These are phyloP conservation scores for Citrus cavaleriei DNA, from an alignment of 345 rosid species.

Conservation along the genomic window DNA sequence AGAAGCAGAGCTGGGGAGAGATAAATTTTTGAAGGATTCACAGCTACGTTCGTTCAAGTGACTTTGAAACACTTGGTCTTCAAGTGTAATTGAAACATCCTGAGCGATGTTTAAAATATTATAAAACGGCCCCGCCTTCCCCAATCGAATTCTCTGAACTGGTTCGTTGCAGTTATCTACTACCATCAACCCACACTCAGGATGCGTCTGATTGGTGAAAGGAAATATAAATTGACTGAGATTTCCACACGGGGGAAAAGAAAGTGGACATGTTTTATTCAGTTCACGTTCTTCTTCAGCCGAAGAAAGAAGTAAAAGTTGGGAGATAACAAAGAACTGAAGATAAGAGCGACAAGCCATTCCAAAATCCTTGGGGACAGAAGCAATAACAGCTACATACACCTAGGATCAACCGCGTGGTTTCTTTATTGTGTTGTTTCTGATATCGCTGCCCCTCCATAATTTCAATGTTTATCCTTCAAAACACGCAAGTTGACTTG, in stretches of 20 bases:
- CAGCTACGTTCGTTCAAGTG: neutral
- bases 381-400: neutral
- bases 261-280: neutral
- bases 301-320: neutral
- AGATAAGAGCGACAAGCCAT: neutral
- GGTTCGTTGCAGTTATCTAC: slow-evolving; percentile 23
- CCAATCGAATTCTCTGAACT: slow-evolving; percentile 26
- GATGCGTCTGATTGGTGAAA: neutral
- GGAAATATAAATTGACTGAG: slow-evolving; percentile 15
- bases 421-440: neutral
- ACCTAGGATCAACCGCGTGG: neutral
- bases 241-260: neutral
- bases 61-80: slow-evolving; percentile 10
- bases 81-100: slow-evolving; percentile 16
- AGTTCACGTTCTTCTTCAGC: neutral
- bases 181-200: slow-evolving; percentile 26
- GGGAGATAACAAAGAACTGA: neutral
- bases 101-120: slow-evolving; percentile 21
- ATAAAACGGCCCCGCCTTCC: slow-evolving; percentile 20
- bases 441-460: neutral
- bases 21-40: slow-evolving; percentile 18
- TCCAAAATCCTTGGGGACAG: neutral
- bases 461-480: neutral
- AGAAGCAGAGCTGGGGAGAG: slow-evolving; percentile 27
- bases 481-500: slow-evolving; percentile 1